These are phyloP conservation scores for Amoebophrya sp. DNA, from an alignment of 169 alveolate species.

Conservation along the genomic window DNA sequence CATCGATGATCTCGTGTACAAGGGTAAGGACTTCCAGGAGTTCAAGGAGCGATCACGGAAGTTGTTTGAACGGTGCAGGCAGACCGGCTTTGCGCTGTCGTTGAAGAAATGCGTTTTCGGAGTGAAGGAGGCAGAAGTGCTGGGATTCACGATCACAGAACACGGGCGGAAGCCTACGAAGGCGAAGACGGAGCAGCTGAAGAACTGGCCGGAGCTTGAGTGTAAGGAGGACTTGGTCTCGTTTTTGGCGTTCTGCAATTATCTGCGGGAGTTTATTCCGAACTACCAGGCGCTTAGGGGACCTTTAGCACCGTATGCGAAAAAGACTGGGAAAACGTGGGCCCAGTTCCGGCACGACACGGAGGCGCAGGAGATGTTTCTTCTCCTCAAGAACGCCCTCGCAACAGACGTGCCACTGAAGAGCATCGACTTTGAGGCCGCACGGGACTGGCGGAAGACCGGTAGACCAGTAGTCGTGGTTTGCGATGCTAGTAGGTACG, in stretches of 20 bases:
- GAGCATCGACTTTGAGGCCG: background rate
- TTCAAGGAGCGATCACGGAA: background rate
- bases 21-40: background rate
- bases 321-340: background rate
- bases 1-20: background rate
- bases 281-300: background rate
- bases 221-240: background rate
- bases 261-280: background rate
- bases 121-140: background rate
- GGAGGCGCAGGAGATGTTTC: background rate
- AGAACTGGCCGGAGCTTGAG: background rate
- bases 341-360: background rate
- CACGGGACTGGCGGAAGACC: background rate
- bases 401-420: background rate
- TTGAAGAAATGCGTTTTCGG: background rate
- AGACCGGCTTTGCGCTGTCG: background rate
- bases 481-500: background rate
- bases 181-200: background rate
- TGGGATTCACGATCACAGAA: background rate
- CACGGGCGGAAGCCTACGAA: background rate
- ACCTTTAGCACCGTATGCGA: background rate
- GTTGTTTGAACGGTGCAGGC: background rate
- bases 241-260: background rate
- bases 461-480: background rate
- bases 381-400: background rate